Evolutionary conservation across 2,329 filamentous ascomycete species (phyloP).

Genomic region (Lasiodiplodia theobromae): DNA sequence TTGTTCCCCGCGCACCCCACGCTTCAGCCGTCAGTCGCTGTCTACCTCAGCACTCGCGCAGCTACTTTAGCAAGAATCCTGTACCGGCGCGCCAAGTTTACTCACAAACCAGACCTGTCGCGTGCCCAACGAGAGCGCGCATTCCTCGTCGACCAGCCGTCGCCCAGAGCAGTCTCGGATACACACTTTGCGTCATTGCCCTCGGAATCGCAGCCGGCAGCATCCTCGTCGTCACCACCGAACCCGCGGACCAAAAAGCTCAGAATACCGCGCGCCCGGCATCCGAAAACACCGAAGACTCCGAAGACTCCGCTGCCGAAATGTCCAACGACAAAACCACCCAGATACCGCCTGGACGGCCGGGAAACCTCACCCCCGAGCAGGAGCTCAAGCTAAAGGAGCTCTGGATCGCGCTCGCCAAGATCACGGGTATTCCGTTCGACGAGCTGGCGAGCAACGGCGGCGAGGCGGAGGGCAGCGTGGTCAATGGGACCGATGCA

Average conservation of each 20-base stretch:
- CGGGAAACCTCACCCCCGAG: constrained; percentile 86
- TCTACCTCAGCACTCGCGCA: background rate
- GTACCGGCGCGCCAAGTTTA: background rate
- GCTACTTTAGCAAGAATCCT: background rate
- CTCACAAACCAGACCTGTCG: background rate
- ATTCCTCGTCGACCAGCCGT: constrained; percentile 7
- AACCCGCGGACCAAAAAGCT: constrained; percentile 18
- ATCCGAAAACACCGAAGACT: constrained; percentile 10
- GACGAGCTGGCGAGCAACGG: constrained; percentile 76
- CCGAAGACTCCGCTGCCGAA: background rate
- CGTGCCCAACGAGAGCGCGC: constrained; percentile 1
- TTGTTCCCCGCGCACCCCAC: background rate
- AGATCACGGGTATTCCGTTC: constrained; percentile 62
- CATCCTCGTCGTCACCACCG: constrained; percentile 36
- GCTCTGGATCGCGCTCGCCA: constrained; percentile 74
- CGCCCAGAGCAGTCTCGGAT: constrained; percentile 37
- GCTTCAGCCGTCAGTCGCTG: background rate
- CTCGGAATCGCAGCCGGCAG: constrained; percentile 44
- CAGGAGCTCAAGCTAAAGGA: constrained; percentile 88
- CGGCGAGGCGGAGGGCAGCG: constrained; percentile 34
- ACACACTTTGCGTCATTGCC: constrained; percentile 40
- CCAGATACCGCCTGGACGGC: constrained; percentile 69
- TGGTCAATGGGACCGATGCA: constrained; percentile 23
- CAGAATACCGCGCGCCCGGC: constrained; percentile 28
- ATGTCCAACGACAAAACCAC: constrained; percentile 46